Evolutionary conservation across 176 grass and related monocot genomes (phyloP), one percentile per base, ranked within the genome.

Genomic region (Oryza brachyantha): DNA sequence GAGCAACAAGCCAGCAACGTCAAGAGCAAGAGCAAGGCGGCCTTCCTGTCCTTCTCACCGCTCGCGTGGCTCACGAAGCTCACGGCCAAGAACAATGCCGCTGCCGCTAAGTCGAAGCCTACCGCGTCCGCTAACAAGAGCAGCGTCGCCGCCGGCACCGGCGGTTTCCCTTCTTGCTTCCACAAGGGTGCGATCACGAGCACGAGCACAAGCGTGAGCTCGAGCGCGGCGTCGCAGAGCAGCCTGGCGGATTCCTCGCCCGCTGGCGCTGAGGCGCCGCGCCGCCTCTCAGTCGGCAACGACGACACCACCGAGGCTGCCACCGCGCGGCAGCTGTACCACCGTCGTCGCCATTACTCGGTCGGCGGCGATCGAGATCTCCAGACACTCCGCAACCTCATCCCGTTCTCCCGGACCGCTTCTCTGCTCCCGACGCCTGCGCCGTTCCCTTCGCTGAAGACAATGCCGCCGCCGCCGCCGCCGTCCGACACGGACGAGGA

Each of bases 21-120:
- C 76, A 84, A 80, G 41, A 25, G 13, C 54, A 84, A 92, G 84
- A 72, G 61, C 40, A 96, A 78, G 75, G 37, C 63, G 39, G 43
- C 45, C 29, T 75, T 75, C 74, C 88, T 79, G 63, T 90, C 82
- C 31, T 88, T 93, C 70, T 87, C 81, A 19, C 83, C 88, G 34
- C 29, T 93, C 34, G 76, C 88, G 12, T 97, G 93, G 93, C 41
- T 97, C 8, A 80, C 90, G 3, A 97, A 91, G 81, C 73, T 89
- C 68, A 83, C 71, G 39, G 55, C 72, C 37, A 85, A 68, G 78
- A 67, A 55, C 70, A 35, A 29, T 37, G 50, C 28, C 59, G n/a
- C 55, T 13, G 12, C 16, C 25, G 68, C 60, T 11, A 80, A 73
- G 19, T 29, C 45, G 29, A 62, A 45, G 62, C 29, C 69, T 0